A percentile compares a stretch with the other conserved stretches of the same genome.
These are phyloP conservation scores for Cladosporium sp. DNA, from an alignment of 2,329 filamentous ascomycete genomes.

Conservation along the genomic window DNA sequence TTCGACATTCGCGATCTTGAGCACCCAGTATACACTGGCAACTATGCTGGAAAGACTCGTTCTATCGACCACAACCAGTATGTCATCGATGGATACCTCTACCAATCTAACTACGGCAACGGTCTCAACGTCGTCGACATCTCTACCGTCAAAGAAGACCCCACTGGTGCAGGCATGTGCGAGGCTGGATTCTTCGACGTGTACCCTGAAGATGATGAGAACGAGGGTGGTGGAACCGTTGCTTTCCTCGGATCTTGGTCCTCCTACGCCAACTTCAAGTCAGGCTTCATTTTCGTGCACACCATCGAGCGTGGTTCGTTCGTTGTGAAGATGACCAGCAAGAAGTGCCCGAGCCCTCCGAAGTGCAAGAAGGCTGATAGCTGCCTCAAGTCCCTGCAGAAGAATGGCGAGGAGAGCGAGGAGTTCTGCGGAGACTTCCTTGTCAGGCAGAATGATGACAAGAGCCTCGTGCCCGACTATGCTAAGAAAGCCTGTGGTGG, in stretches of 20 bases:
- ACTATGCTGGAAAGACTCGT: slow-evolving; percentile 38
- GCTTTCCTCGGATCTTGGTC: slow-evolving; percentile 44
- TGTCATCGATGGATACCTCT: slow-evolving; percentile 39
- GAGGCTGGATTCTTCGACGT: slow-evolving; percentile 55
- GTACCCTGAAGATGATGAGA: slow-evolving; percentile 52
- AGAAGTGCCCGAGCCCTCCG: slow-evolving; percentile 21
- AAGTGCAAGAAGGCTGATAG: slow-evolving; percentile 24
- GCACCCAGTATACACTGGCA: slow-evolving; percentile 43
- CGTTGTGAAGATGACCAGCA: slow-evolving; percentile 43
- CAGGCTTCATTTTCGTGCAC: slow-evolving; percentile 53
- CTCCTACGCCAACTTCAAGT: slow-evolving; percentile 50
- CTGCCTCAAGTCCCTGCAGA: slow-evolving; percentile 22
- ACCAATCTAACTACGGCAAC: slow-evolving; percentile 41
- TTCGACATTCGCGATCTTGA: slow-evolving; percentile 50
- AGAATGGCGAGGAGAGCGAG: slow-evolving; percentile 22
- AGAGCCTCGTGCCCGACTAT: slow-evolving; percentile 23
- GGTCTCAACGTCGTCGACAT: slow-evolving; percentile 40
- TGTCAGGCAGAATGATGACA: slow-evolving; percentile 21
- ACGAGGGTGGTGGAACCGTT: slow-evolving; percentile 33
- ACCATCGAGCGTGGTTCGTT: slow-evolving; percentile 55
- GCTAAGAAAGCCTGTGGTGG: slow-evolving; percentile 23
- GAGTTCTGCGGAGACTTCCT: slow-evolving; percentile 25
- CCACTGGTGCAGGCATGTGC: slow-evolving; percentile 48
- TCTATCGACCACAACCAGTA: slow-evolving; percentile 47
- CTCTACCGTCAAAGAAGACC: slow-evolving; percentile 41